Base-by-base conservation (phyloP, 345 rosid genomes). In the Boechera retrofracta region DNA sequence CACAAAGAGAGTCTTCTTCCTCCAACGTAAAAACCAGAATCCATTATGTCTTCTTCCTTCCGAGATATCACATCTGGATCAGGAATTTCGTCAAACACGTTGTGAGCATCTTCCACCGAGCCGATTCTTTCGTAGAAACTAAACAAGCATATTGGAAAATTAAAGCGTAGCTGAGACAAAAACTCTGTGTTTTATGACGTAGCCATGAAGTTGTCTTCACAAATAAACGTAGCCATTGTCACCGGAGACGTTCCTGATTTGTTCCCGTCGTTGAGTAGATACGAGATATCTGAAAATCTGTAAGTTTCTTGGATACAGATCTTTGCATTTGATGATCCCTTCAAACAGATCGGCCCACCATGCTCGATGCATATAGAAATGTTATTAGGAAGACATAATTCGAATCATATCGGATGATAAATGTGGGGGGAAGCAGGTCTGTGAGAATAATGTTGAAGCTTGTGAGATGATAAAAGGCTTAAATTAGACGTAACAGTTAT, bases 61-160 rank as follows among this genome's bases (percentile, higher is more conserved):
- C 12, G 93, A 62, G 88, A 83, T 64, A 89, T 81, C 31, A 83
- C 83, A 80, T 64, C 81, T 76, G 86, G 89, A 62, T 83, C 81
- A 76, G 84, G 84, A 63, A 87, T 92, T 86, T 92, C 90, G 73
- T 59, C 91, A 72, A 89, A 87, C 89, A 83, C 35, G 21, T 83
- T 79, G 69, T 79, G 81, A 38, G 87, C 90, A 41, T 73, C 78
- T 26, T 7, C 29, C 44, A 82, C 16, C 3, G 67, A 81, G 16
- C 64, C 81, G 5, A 32, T 65, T 53, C 51, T 73, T 33, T 76
- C 54, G 24, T 85, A 77, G 29, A 83, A 85, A 24, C 81, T 74
- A 35, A 83, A 15, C 76, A 89, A 76, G 71, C 83, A 81, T 48
- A 52, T 81, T 79, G 74, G 88, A 85, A 21, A 47, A 3, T 84